phyloP scores from a whole-genome alignment of 23 red algal genomes.

The Agarophyton chilense region DNA sequence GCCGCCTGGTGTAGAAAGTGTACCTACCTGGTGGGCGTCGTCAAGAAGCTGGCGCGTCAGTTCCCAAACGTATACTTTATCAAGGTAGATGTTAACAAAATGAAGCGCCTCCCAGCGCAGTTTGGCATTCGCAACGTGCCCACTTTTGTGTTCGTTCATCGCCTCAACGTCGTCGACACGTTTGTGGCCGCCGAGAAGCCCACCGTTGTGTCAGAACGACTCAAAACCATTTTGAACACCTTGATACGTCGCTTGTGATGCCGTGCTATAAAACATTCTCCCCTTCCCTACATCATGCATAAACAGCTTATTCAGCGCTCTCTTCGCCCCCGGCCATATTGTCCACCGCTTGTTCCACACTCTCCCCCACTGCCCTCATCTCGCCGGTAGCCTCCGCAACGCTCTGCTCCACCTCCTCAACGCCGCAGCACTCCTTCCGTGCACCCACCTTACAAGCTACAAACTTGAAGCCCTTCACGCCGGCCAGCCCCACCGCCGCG shows the following conservation, averaged over 20 bases:
- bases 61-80: conserved; percentile 24
- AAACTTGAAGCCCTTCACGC: neutral
- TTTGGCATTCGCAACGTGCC: conserved; percentile 57
- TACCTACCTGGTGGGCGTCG: conserved; percentile 19
- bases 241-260: neutral
- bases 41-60: conserved; percentile 12
- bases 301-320: neutral
- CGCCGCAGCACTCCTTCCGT: neutral
- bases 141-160: conserved; percentile 52
- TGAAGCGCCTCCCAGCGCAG: conserved; percentile 31
- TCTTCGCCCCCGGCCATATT: neutral
- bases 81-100: conserved; percentile 59
- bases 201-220: neutral
- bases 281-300: no score
- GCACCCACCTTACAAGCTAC: neutral
- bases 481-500: neutral
- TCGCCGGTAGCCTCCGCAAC: neutral
- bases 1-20: conserved; percentile 72
- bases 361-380: neutral
- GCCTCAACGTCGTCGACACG: neutral
- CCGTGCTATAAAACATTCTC: neutral
- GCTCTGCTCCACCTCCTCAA: neutral
- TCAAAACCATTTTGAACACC: neutral
- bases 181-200: conserved; percentile 27
- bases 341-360: neutral